Percentiles rank a stretch among this genome's conserved stretches.
These are phyloP conservation scores for Xylaria digitata DNA, from an alignment of 2,329 filamentous ascomycete species.

Conservation along the genomic window DNA sequence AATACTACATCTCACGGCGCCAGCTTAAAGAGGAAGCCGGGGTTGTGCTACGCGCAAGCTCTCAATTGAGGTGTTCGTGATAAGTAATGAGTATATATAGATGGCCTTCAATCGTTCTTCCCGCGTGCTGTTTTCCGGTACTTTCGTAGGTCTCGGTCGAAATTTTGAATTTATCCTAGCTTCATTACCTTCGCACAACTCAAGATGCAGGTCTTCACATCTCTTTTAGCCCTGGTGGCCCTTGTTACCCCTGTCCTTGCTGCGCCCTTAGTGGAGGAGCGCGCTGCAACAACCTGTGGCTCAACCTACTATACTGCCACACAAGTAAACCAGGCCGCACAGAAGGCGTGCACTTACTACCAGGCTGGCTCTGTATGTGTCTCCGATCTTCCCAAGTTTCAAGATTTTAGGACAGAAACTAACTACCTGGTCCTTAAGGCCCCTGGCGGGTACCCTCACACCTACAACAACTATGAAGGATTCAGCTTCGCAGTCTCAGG, in stretches of 20 bases:
- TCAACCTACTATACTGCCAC: conserved; percentile 62
- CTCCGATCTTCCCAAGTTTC: not conserved
- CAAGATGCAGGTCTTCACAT: conserved; percentile 40
- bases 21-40: conserved; percentile 32
- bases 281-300: conserved; percentile 65
- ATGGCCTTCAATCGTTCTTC: conserved; percentile 6
- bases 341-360: conserved; percentile 64
- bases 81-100: conserved; percentile 19
- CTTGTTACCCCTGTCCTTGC: conserved; percentile 40
- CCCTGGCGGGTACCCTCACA: conserved; percentile 67
- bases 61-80: not conserved
- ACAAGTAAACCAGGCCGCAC: conserved; percentile 62
- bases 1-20: conserved; percentile 32
- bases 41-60: conserved; percentile 8
- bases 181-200: not conserved
- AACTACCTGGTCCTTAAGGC: conserved; percentile 46
- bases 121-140: too few species aligned
- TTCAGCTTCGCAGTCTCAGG: conserved; percentile 68
- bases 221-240: conserved; percentile 44
- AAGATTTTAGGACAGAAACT: not conserved
- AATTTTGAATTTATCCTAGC: not conserved
- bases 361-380: conserved; percentile 52
- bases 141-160: conserved; percentile 7
- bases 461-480: conserved; percentile 71
- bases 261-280: conserved; percentile 52